Percentiles rank a stretch among this genome's conserved stretches.
Conservation (phyloP, 495 filamentous ascomycete genomes). For the Sordaria brevicollis region DNA sequence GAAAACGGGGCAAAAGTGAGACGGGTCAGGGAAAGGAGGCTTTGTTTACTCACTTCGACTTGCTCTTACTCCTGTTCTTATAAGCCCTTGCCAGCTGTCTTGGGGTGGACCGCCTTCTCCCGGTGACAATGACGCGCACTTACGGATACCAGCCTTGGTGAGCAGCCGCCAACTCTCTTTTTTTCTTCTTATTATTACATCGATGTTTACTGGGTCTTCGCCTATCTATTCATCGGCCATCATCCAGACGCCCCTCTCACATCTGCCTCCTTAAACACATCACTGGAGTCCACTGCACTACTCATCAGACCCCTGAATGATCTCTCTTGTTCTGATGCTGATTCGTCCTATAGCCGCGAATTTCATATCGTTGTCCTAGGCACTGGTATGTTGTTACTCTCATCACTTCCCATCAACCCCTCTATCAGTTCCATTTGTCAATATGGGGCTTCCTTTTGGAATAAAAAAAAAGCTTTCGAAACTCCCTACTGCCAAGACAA, state of each 20-base stretch:
- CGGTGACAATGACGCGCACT: conserved; percentile 17
- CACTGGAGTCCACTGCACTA: not conserved
- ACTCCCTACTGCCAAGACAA: conserved; percentile 4
- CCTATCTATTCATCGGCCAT: not conserved
- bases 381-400: conserved; percentile 17
- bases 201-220: not conserved
- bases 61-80: not conserved
- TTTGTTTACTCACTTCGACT: not conserved
- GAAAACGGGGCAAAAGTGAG: not conserved
- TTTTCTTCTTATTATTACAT: not conserved
- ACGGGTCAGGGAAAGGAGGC: not conserved
- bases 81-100: not conserved
- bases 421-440: not conserved
- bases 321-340: conserved; percentile 1
- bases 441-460: not conserved
- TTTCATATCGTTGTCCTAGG: conserved; percentile 26
- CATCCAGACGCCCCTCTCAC: not conserved
- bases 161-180: conserved; percentile 4
- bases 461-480: not conserved
- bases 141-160: conserved; percentile 22
- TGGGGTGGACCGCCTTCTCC: not conserved
- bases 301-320: not conserved
- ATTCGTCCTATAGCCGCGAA: conserved; percentile 15
- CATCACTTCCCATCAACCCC: not conserved
- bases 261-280: not conserved